Evolutionary conservation across 1,284 basidiomycete genomes (phyloP).

Genomic region (Moniliophthora roreri): DNA sequence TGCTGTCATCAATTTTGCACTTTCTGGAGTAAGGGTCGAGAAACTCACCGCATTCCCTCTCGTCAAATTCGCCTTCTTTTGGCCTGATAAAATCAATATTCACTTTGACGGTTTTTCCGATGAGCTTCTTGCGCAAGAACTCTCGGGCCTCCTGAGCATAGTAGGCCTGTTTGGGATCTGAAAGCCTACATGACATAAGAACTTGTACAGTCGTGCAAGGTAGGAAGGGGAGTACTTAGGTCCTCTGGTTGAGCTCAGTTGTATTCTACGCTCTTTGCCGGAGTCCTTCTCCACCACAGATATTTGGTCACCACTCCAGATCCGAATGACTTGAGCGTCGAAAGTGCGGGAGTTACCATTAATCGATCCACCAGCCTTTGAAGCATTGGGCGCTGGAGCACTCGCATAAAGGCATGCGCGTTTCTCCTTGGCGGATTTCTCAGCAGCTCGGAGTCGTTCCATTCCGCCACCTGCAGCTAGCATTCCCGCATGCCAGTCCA

Average conservation of each 20-base stretch:
- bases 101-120: slow-evolving; percentile 87
- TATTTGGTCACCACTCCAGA: slow-evolving; percentile 94
- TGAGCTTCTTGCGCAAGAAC: slow-evolving; percentile 86
- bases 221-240: slow-evolving; percentile 57
- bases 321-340: slow-evolving; percentile 82
- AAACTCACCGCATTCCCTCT: slow-evolving; percentile 88
- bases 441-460: slow-evolving; percentile 84
- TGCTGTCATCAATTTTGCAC: not conserved
- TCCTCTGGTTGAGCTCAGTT: slow-evolving; percentile 88
- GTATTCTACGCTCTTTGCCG: slow-evolving; percentile 79
- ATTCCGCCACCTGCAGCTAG: slow-evolving; percentile 79
- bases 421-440: slow-evolving; percentile 85
- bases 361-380: slow-evolving; percentile 41
- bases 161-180: slow-evolving; percentile 86
- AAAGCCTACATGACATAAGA: slow-evolving; percentile 47
- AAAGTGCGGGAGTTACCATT: slow-evolving; percentile 58
- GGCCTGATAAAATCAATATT: slow-evolving; percentile 88
- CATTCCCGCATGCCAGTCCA: slow-evolving; percentile 98
- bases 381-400: slow-evolving; percentile 33
- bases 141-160: slow-evolving; percentile 93
- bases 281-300: slow-evolving; percentile 76
- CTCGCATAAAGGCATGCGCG: slow-evolving; percentile 79
- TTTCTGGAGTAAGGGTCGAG: slow-evolving; percentile 64
- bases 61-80: slow-evolving; percentile 91
- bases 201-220: not conserved